Evolutionary conservation across 495 filamentous ascomycete species (phyloP), one percentile per base, ranked within the genome.

Genomic region (Hyphodiscus hymeniophilus): DNA sequence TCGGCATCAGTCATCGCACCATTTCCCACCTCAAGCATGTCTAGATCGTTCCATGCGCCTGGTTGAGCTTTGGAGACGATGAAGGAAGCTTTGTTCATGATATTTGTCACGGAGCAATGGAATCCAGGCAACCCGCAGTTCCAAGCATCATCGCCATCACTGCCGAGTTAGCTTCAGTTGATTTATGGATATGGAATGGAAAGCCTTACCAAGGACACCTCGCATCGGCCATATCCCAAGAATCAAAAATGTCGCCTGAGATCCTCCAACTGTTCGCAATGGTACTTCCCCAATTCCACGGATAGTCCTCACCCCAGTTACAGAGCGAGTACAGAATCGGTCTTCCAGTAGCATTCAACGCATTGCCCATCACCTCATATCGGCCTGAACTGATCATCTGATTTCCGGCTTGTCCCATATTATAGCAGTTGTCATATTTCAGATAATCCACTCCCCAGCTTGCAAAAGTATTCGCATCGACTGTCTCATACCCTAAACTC

Each of bases 341-440:
- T 7, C 77, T 61, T 48, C 71, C 66, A 1, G 72, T 74, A 13
- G 56, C 59, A 2, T 72, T 51, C 13, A 87, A 63, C 1, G 84
- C 83, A 47, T 82, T 68, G 0, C 70, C 63, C 84, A 89, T 89
- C 1, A 50, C 58, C 0, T 52, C 55, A 59, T 78, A 86, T 26
- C 78, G n/a, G n/a, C n/a, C n/a, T n/a, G n/a, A n/a, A n/a, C 66
- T 68, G 24, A 76, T 53, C 49, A 64, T 51, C 21, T 64, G 63
- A 21, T 67, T 76, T 26, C 76, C 71, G 26, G 36, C 68, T 64
- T 75, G 61, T 10, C 71, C 71, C 52, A 71, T 59, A 42, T 76
- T 59, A 60, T 71, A 72, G 62, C 84, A 87, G 64, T 85, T 86
- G 60, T 88, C 84, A 51, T 87, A 86, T 63, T 88, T 85, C 26